phyloP scores from a whole-genome alignment of 495 filamentous ascomycete genomes.

The Aspergillus sclerotioniger region DNA sequence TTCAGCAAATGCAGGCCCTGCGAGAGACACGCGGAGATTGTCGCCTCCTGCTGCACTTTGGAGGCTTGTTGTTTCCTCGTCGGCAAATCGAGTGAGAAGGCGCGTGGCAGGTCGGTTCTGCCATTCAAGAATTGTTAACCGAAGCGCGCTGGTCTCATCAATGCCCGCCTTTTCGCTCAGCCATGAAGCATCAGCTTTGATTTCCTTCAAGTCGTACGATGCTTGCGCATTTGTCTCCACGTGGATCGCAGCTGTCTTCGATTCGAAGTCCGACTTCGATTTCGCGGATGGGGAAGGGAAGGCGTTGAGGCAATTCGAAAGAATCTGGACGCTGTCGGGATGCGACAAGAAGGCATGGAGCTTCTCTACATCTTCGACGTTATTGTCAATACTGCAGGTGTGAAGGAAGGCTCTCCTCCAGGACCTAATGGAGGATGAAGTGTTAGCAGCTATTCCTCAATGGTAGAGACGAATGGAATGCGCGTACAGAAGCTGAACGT shows the following conservation, averaged over 20 bases:
- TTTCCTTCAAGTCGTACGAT: constrained; percentile 70
- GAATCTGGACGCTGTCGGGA: constrained; percentile 59
- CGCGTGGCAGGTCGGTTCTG: constrained; percentile 67
- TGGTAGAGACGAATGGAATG: constrained; percentile 4
- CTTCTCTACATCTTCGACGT: constrained; percentile 45
- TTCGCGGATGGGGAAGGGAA: constrained; percentile 59
- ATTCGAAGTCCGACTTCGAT: constrained; percentile 73
- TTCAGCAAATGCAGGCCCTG: constrained; percentile 41
- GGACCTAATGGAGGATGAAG: constrained; percentile 50
- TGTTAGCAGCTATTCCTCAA: constrained; percentile 11
- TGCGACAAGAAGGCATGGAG: constrained; percentile 66
- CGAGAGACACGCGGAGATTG: constrained; percentile 51
- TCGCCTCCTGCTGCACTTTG: constrained; percentile 62
- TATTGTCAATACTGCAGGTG: constrained; percentile 52
- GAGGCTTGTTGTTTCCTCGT: constrained; percentile 65
- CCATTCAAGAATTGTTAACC: constrained; percentile 80
- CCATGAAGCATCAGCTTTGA: constrained; percentile 86
- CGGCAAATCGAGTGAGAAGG: constrained; percentile 62
- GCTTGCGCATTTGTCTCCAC: constrained; percentile 66
- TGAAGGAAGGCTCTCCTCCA: constrained; percentile 73
- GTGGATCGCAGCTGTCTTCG: constrained; percentile 87
- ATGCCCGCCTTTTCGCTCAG: constrained; percentile 72
- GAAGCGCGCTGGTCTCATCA: constrained; percentile 78
- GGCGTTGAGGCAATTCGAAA: constrained; percentile 61
- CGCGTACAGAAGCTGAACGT: constrained; percentile 57